Percentiles rank a stretch among this genome's conserved stretches.
phyloP scores from a whole-genome alignment of 768 basidiomycete genomes.

The Agrocybe pediades region DNA sequence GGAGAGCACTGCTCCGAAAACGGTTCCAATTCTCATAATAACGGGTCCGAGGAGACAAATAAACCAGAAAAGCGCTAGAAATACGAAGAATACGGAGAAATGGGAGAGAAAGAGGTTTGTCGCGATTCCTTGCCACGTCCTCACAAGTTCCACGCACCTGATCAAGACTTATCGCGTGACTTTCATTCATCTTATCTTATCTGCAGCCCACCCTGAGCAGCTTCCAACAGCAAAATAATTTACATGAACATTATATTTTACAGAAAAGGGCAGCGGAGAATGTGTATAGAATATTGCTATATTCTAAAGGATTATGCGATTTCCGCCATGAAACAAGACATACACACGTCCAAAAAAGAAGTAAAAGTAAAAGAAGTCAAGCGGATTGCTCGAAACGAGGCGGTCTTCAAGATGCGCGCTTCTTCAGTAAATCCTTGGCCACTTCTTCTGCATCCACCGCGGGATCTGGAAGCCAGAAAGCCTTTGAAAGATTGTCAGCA shows the following conservation, averaged over 20 bases:
- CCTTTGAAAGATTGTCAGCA: slow-evolving; percentile 25
- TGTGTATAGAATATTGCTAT: too few species aligned
- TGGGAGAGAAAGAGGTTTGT: background rate
- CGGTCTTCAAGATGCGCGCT: slow-evolving; percentile 25
- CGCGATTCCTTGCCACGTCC: slow-evolving; percentile 23
- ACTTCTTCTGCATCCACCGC: slow-evolving; percentile 70
- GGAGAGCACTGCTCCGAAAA: slow-evolving; percentile 25
- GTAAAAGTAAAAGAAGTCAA: slow-evolving; percentile 1
- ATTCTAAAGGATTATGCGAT: too few species aligned
- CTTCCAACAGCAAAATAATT: background rate
- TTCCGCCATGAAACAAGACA: background rate
- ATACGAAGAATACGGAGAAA: slow-evolving; percentile 4
- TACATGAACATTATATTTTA: background rate
- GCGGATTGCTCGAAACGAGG: background rate
- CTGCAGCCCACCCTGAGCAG: background rate
- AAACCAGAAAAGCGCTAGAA: background rate
- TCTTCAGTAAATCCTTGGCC: slow-evolving; percentile 69
- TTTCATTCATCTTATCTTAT: slow-evolving; percentile 17
- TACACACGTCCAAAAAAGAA: background rate
- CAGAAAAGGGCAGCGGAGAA: too few species aligned
- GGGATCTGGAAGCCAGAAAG: slow-evolving; percentile 57
- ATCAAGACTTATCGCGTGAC: slow-evolving; percentile 12
- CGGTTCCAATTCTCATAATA: slow-evolving; percentile 28
- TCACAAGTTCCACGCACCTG: slow-evolving; percentile 4
- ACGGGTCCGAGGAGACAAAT: background rate